A percentile compares a stretch with the other conserved stretches of the same genome.
These are phyloP conservation scores for Cladorrhinum sp. DNA, from an alignment of 2,329 filamentous ascomycete genomes.

Conservation along the genomic window DNA sequence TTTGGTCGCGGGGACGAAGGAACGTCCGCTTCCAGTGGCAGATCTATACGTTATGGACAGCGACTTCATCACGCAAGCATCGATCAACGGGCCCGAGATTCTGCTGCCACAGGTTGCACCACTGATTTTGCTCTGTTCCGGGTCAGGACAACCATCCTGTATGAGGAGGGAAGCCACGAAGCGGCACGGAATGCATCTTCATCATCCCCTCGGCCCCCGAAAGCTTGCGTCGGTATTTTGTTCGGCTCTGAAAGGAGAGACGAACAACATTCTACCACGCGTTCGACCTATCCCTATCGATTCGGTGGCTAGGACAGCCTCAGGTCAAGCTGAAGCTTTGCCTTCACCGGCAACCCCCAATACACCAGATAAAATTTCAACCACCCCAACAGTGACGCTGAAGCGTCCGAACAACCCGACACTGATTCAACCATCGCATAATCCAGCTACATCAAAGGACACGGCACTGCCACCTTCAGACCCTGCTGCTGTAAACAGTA, in stretches of 20 bases:
- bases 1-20: conserved; percentile 9
- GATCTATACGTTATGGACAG: conserved; percentile 23
- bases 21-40: conserved; percentile 14
- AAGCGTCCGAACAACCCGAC: not conserved
- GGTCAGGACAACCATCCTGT: conserved; percentile 12
- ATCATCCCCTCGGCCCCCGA: conserved; percentile 22
- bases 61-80: not conserved
- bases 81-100: not conserved
- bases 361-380: not conserved
- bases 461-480: not conserved
- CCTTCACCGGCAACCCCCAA: not conserved
- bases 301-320: not conserved
- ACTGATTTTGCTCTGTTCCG: conserved; percentile 22
- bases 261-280: not conserved
- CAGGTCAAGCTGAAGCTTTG: not conserved
- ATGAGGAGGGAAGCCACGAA: conserved; percentile 7
- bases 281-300: not conserved
- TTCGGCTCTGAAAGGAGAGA: conserved; percentile 8
- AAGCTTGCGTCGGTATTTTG: conserved; percentile 20
- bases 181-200: conserved; percentile 14
- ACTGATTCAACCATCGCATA: not conserved
- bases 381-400: not conserved
- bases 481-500: not conserved
- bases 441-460: not conserved
- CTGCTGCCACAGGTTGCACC: conserved; percentile 6